phyloP scores from a whole-genome alignment of 805 yeast genomes.

The Millerozyma acaciae region DNA sequence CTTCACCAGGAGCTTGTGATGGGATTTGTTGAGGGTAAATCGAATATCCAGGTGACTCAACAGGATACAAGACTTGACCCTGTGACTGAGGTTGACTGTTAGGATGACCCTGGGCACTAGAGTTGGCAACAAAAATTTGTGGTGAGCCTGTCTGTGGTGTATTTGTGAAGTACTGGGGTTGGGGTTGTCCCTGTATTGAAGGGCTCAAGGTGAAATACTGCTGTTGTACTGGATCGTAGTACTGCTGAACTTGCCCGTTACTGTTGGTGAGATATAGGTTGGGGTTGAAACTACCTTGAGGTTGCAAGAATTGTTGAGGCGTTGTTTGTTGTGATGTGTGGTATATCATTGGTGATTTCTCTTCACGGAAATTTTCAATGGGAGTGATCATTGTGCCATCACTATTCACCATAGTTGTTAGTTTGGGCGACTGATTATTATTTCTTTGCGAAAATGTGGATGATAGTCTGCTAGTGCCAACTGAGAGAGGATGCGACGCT shows the following conservation, averaged over 20 bases:
- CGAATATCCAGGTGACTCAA: conserved; percentile 6
- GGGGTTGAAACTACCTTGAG: conserved; percentile 10
- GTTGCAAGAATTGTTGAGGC: conserved; percentile 6
- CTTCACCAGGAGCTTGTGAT: no score
- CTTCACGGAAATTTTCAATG: conserved; percentile 22
- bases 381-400: conserved; percentile 44
- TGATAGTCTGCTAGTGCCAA: conserved; percentile 24
- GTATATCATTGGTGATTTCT: conserved; percentile 3
- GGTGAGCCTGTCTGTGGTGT: conserved; percentile 26
- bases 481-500: conserved; percentile 20
- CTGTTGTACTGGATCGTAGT: conserved; percentile 43
- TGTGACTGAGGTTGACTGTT: conserved; percentile 13
- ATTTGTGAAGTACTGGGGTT: conserved; percentile 37
- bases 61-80: conserved; percentile 1
- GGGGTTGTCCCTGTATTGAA: conserved; percentile 27
- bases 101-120: conserved; percentile 12
- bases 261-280: conserved; percentile 17
- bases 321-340: conserved; percentile 1
- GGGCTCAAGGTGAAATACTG: conserved; percentile 40
- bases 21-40: conserved; percentile 7
- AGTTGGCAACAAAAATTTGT: conserved; percentile 18
- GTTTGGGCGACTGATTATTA: conserved; percentile 32
- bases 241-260: conserved; percentile 33
- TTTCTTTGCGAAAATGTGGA: conserved; percentile 34
- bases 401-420: conserved; percentile 40